These are phyloP conservation scores for Eleusine coracana DNA, from an alignment of 176 grass and related monocot genomes.

Conservation along the genomic window DNA sequence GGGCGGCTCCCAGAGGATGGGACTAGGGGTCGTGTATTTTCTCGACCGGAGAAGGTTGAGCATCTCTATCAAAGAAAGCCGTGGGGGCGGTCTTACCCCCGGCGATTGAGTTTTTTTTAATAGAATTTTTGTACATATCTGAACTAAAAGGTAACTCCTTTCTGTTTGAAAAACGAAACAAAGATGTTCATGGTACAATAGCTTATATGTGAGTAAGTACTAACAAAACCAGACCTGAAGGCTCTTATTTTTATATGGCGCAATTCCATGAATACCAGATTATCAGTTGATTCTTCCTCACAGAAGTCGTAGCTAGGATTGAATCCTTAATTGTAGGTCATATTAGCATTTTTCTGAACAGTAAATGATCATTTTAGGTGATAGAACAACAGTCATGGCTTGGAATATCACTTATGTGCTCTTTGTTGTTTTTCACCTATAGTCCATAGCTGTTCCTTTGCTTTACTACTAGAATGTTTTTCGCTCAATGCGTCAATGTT, in stretches of 20 bases:
- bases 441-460: conserved; percentile 6
- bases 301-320: conserved; percentile 9
- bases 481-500: not conserved
- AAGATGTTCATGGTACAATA: not conserved
- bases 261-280: conserved; percentile 12
- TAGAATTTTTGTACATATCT: conserved; percentile 22
- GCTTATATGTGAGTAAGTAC: not conserved
- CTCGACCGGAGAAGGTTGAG: too few relatives aligned
- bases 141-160: not conserved
- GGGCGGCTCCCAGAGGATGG: too few relatives aligned
- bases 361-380: conserved; percentile 9
- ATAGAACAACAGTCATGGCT: conserved; percentile 27
- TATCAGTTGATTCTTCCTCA: conserved; percentile 9
- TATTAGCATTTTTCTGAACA: conserved; percentile 27
- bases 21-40: too few relatives aligned
- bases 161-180: not conserved
- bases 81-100: too few relatives aligned
- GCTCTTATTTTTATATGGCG: not conserved
- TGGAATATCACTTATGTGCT: not conserved
- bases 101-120: not conserved
- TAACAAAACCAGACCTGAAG: conserved; percentile 16
- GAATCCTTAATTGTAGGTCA: not conserved
- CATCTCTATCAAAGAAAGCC: too few relatives aligned
- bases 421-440: not conserved
- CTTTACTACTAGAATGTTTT: conserved; percentile 19